A percentile compares a stretch with the other conserved stretches of the same genome.
Evolutionary conservation across 495 filamentous ascomycete species (phyloP).

Genomic region (Xylaria longipes): DNA sequence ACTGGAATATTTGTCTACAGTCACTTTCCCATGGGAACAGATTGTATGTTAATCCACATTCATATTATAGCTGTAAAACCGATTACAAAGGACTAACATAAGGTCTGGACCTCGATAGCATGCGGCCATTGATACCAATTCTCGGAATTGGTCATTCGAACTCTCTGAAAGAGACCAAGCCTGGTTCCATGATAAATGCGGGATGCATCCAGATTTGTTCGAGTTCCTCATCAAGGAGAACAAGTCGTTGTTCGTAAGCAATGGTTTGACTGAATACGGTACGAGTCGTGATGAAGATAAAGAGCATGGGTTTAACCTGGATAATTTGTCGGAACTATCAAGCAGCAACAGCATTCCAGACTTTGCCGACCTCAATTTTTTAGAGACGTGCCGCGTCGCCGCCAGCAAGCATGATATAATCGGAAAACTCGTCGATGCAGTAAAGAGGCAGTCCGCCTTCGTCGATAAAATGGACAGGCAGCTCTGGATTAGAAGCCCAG

Average conservation of each 20-base stretch:
- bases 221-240: not conserved
- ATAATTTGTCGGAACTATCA: not conserved
- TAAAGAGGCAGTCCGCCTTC: not conserved
- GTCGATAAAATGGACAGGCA: constrained; percentile 9
- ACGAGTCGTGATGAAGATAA: not conserved
- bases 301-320: not conserved
- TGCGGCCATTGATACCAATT: not conserved
- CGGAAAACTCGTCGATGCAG: not conserved
- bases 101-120: not conserved
- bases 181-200: not conserved
- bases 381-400: not conserved
- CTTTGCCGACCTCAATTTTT: not conserved
- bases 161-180: not conserved
- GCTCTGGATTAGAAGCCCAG: not conserved
- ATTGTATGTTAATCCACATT: not conserved
- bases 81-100: not conserved
- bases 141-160: not conserved
- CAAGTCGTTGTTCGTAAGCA: not conserved
- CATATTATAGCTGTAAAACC: not conserved
- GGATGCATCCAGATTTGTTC: not conserved
- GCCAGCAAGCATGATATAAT: not conserved
- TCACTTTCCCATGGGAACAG: not conserved
- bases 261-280: not conserved
- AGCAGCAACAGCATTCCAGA: not conserved
- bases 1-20: not conserved